phyloP scores from a whole-genome alignment of 1,284 basidiomycete genomes.

The Thelephora terrestris region DNA sequence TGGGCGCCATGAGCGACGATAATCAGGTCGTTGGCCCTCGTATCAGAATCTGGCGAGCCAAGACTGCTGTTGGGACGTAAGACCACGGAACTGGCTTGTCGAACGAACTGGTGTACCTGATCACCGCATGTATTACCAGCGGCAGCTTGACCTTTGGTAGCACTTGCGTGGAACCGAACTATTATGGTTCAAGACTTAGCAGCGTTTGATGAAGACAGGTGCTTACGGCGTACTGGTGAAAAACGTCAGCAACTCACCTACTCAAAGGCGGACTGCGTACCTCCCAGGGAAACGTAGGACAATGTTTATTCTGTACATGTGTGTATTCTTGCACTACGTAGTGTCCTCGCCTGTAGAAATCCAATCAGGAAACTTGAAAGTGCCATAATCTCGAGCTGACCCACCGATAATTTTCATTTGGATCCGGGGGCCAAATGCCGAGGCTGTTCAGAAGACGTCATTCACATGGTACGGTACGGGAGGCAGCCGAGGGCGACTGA shows the following conservation, averaged over 20 bases:
- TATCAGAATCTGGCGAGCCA: slow-evolving; percentile 71
- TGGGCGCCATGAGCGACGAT: slow-evolving; percentile 61
- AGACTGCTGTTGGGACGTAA: slow-evolving; percentile 40
- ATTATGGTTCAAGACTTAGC: slow-evolving; percentile 8
- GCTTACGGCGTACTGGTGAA: slow-evolving; percentile 53
- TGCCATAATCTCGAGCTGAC: slow-evolving; percentile 9
- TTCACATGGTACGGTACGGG: not conserved
- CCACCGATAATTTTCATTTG: slow-evolving; percentile 72
- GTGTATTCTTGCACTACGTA: slow-evolving; percentile 72
- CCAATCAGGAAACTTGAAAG: slow-evolving; percentile 1
- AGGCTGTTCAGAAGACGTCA: slow-evolving; percentile 30
- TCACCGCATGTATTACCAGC: slow-evolving; percentile 63
- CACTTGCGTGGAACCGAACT: slow-evolving; percentile 75
- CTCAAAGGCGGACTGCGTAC: slow-evolving; percentile 29
- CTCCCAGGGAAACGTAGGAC: slow-evolving; percentile 58
- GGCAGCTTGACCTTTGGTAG: slow-evolving; percentile 59
- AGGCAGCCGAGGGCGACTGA: slow-evolving; percentile 28
- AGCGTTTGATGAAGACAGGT: no score
- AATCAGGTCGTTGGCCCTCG: slow-evolving; percentile 59
- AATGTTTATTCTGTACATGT: slow-evolving; percentile 50
- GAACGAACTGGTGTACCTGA: slow-evolving; percentile 38
- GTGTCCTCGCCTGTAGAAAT: slow-evolving; percentile 55
- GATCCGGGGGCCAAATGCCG: slow-evolving; percentile 72
- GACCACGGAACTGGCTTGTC: not conserved
- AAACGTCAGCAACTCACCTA: slow-evolving; percentile 11